Percentiles rank a stretch among this genome's conserved stretches.
Evolutionary conservation across 495 filamentous ascomycete species (phyloP).

Genomic region (Chaetomium fimeti): DNA sequence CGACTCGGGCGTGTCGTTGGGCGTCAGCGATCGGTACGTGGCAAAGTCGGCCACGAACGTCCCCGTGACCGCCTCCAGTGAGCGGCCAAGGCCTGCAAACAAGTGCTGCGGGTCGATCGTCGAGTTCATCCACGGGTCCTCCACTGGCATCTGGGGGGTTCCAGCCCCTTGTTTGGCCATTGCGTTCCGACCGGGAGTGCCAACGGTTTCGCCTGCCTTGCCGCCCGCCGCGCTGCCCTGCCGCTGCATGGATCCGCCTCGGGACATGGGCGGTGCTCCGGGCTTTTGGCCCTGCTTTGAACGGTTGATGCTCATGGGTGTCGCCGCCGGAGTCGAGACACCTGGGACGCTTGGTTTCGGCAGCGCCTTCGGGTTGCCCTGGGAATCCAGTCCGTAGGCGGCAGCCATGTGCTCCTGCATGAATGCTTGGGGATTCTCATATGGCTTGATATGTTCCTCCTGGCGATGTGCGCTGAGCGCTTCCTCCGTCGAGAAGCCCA

Average conservation of each 20-base stretch:
- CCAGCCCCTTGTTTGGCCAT: constrained; percentile 26
- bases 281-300: constrained; percentile 51
- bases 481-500: constrained; percentile 56
- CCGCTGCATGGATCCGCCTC: constrained; percentile 47
- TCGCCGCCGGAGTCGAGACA: constrained; percentile 21
- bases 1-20: constrained; percentile 58
- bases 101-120: constrained; percentile 51
- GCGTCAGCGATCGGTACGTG: constrained; percentile 49
- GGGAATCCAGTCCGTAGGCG: constrained; percentile 46
- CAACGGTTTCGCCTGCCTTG: constrained; percentile 31
- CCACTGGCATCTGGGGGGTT: constrained; percentile 22
- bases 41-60: constrained; percentile 48
- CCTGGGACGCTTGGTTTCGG: constrained; percentile 24
- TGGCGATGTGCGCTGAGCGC: constrained; percentile 50
- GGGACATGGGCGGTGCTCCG: constrained; percentile 47
- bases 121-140: constrained; percentile 40
- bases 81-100: constrained; percentile 33
- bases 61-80: constrained; percentile 31
- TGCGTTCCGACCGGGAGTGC: constrained; percentile 31
- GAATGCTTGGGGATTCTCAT: constrained; percentile 54
- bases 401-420: constrained; percentile 46
- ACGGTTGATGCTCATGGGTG: constrained; percentile 35
- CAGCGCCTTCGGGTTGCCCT: constrained; percentile 41
- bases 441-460: constrained; percentile 55
- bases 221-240: constrained; percentile 41